Percentiles rank a stretch among this genome's conserved stretches.
Evolutionary conservation across 352 stramenopile species (phyloP).

Genomic region (Phytophthora sp.): DNA sequence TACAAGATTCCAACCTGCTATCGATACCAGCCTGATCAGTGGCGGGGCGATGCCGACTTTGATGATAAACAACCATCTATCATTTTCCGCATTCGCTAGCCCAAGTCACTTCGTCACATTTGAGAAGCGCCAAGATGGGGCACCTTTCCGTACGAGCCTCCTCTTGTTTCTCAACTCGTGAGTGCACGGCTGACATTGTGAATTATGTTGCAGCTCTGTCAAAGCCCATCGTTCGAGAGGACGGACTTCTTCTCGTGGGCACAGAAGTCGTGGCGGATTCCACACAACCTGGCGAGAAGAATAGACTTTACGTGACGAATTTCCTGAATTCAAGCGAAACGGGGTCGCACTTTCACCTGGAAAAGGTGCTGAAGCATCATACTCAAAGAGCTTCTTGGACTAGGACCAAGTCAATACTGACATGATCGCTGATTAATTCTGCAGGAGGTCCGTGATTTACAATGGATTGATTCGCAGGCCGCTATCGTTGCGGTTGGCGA

Average conservation of each 20-base stretch:
- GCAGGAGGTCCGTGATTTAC: conserved; percentile 76
- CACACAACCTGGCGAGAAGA: conserved; percentile 23
- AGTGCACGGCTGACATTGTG: too few species aligned
- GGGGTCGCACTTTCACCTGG: conserved; percentile 40
- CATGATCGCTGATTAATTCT: not conserved
- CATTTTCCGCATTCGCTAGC: conserved; percentile 4
- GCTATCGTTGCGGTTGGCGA: conserved; percentile 72
- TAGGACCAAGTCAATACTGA: too few species aligned
- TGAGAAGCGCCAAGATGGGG: conserved; percentile 33
- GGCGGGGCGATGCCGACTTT: conserved; percentile 4
- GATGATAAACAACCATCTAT: conserved; percentile 17
- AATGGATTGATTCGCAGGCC: conserved; percentile 57
- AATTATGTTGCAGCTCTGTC: conserved; percentile 55
- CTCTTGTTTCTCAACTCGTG: not conserved
- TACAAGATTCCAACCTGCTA: conserved; percentile 6
- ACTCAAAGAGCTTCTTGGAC: too few species aligned
- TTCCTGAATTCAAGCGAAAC: conserved; percentile 30
- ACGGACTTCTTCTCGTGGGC: conserved; percentile 74
- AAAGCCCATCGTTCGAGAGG: conserved; percentile 78
- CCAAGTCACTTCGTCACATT: conserved; percentile 39
- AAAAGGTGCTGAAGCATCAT: conserved; percentile 36
- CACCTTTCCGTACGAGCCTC: conserved; percentile 42
- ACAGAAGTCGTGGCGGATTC: conserved; percentile 44
- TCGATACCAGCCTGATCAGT: conserved; percentile 11
- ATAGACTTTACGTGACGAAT: conserved; percentile 74